Percentiles rank a stretch among this genome's conserved stretches.
phyloP scores from a whole-genome alignment of 2,329 filamentous ascomycete genomes.

The Capronia coronata region DNA sequence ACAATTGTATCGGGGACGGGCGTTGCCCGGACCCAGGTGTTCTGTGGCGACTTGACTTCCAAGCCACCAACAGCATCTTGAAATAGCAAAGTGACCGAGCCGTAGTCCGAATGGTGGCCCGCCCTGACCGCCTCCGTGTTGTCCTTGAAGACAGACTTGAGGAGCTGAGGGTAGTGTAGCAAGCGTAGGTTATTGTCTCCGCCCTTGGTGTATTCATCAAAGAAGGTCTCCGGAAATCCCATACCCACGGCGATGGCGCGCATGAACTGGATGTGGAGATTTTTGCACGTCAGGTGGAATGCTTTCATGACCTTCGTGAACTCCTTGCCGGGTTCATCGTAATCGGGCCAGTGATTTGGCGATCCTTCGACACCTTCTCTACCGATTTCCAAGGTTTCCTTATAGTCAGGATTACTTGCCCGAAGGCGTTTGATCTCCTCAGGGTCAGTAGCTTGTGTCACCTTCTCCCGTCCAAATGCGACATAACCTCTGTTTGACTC shows the following conservation, averaged over 20 bases:
- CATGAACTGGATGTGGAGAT: conserved; percentile 71
- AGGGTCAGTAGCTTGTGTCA: conserved; percentile 45
- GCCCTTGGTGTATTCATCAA: conserved; percentile 65
- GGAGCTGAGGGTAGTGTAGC: conserved; percentile 68
- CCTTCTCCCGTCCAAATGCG: conserved; percentile 64
- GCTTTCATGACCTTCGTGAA: conserved; percentile 67
- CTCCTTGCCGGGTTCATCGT: conserved; percentile 44
- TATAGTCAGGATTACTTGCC: conserved; percentile 45
- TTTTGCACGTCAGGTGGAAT: conserved; percentile 68
- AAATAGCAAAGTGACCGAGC: conserved; percentile 47
- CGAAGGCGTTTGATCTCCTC: conserved; percentile 53
- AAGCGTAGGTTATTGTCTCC: conserved; percentile 66
- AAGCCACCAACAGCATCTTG: conserved; percentile 52
- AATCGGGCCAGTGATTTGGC: conserved; percentile 72
- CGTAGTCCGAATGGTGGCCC: conserved; percentile 64
- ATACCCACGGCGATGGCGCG: conserved; percentile 72
- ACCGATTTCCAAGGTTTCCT: conserved; percentile 57
- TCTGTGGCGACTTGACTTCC: conserved; percentile 62
- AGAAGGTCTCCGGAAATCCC: conserved; percentile 62
- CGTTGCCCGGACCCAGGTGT: conserved; percentile 71
- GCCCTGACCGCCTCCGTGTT: conserved; percentile 66
- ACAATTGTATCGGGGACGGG: conserved; percentile 77
- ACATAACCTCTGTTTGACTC: conserved; percentile 69
- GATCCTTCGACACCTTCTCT: conserved; percentile 52
- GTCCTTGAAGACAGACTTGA: conserved; percentile 56